phyloP scores from a whole-genome alignment of 306 rosid species.

The Sesbania bispinosa region DNA sequence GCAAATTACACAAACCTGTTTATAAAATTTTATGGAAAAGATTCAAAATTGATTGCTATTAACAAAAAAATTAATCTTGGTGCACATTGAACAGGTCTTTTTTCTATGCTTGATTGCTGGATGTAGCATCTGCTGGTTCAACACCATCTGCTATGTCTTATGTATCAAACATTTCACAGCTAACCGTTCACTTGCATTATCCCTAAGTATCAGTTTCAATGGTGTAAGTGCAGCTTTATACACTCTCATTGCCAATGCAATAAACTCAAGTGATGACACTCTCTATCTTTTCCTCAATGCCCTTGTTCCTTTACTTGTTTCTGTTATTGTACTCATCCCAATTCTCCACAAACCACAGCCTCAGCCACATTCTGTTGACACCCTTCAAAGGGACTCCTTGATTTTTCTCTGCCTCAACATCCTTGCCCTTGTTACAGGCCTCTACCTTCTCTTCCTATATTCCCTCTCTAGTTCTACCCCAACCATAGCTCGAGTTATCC shows the following conservation, averaged over 20 bases:
- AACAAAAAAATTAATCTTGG: neutral
- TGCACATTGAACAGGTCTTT: conserved; percentile 49
- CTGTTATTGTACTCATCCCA: conserved; percentile 45
- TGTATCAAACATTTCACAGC: conserved; percentile 57
- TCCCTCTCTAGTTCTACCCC: conserved; percentile 32
- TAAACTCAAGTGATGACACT: conserved; percentile 41
- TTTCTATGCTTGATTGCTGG: conserved; percentile 75
- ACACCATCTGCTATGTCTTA: conserved; percentile 74
- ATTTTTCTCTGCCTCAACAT: conserved; percentile 56
- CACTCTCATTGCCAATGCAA: conserved; percentile 63
- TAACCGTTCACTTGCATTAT: conserved; percentile 64
- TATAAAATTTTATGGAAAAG: neutral
- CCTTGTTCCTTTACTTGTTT: conserved; percentile 54
- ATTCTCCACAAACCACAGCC: conserved; percentile 41
- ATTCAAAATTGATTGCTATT: neutral
- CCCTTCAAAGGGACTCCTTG: conserved; percentile 28
- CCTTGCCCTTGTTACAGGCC: conserved; percentile 63
- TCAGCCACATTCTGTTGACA: conserved; percentile 18
- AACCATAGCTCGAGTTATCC: conserved; percentile 37
- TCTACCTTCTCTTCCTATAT: conserved; percentile 58
- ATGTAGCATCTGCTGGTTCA: conserved; percentile 86
- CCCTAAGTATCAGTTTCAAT: conserved; percentile 70
- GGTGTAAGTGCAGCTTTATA: conserved; percentile 75
- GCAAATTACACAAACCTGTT: neutral
- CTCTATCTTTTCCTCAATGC: conserved; percentile 71